phyloP scores from a whole-genome alignment of 176 grass and related monocot species.

The Stipa capillata region DNA sequence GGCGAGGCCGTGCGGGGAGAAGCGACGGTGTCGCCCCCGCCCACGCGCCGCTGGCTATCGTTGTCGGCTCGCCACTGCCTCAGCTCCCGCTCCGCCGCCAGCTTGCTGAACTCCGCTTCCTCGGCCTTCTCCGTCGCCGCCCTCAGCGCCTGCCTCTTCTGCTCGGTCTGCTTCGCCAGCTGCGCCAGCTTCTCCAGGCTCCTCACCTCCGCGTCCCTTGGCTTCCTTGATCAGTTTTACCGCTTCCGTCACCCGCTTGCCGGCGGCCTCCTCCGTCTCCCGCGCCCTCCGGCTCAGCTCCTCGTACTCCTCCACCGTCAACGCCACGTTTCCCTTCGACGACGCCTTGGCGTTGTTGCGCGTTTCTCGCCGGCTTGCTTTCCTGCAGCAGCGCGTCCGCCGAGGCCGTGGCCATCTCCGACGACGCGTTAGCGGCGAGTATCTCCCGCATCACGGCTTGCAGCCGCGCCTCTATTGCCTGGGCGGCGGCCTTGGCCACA shows the following conservation, averaged over 20 bases:
- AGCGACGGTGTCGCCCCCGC: no score
- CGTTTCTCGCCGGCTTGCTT: not conserved
- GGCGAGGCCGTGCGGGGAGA: constrained; percentile 26
- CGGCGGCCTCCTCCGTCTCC: constrained; percentile 46
- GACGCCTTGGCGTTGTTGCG: not conserved
- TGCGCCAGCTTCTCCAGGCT: constrained; percentile 29
- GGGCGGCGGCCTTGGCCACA: constrained; percentile 22
- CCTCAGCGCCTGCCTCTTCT: constrained; percentile 32
- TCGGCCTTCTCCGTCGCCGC: constrained; percentile 42
- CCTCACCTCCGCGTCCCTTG: constrained; percentile 56
- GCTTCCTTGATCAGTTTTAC: constrained; percentile 47
- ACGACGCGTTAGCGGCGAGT: constrained; percentile 37
- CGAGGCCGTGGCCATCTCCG: constrained; percentile 33
- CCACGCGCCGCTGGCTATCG: constrained; percentile 19
- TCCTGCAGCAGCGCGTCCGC: constrained; percentile 26
- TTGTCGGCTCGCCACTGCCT: constrained; percentile 43
- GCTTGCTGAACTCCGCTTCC: constrained; percentile 30
- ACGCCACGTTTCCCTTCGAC: constrained; percentile 10
- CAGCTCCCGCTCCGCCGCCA: constrained; percentile 48
- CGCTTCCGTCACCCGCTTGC: constrained; percentile 41
- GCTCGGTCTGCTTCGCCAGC: constrained; percentile 21
- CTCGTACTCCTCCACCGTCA: constrained; percentile 49
- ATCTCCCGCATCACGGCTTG: constrained; percentile 49
- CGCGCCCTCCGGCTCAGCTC: constrained; percentile 47
- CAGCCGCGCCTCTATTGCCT: constrained; percentile 35